phyloP scores from a whole-genome alignment of 177 flowering plant genomes.

The Vitis hybrid region DNA sequence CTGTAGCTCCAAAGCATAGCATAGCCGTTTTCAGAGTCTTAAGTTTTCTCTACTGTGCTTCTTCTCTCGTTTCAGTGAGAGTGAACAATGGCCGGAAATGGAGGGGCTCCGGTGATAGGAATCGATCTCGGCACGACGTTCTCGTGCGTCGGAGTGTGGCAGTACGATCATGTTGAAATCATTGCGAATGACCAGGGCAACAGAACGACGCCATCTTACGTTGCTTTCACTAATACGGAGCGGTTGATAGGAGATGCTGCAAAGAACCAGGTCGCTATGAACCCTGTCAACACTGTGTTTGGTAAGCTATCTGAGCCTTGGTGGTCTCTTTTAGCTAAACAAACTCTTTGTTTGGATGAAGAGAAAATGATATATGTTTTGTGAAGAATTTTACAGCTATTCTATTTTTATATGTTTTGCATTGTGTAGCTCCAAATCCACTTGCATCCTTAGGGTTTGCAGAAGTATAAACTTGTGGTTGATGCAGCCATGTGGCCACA shows the following conservation, averaged over 20 bases:
- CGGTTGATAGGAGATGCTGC: constrained; percentile 16
- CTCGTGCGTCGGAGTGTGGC: constrained; percentile 19
- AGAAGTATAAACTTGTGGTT: no score
- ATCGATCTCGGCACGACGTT: constrained; percentile 14
- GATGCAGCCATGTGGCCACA: no score
- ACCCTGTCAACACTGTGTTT: constrained; percentile 19
- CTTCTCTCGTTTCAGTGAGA: background rate
- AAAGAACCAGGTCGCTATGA: constrained; percentile 18
- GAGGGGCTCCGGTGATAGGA: constrained; percentile 8
- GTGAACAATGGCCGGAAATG: constrained; percentile 8
- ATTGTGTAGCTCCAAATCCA: no score
- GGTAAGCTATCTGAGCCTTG: background rate
- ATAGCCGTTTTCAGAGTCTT: background rate
- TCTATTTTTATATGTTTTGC: no score
- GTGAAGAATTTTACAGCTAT: no score
- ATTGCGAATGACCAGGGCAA: constrained; percentile 3
- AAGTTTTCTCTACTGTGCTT: no score
- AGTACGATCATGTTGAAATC: constrained; percentile 11
- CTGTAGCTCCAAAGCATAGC: background rate
- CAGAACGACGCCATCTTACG: constrained; percentile 16
- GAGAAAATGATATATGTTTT: background rate
- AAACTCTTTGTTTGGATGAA: constrained; percentile 14
- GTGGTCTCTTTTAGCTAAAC: background rate
- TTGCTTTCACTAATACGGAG: constrained; percentile 15
- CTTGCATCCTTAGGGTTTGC: no score